Percentiles rank a stretch among this genome's conserved stretches.
These are phyloP conservation scores for Corylus avellana DNA, from an alignment of 306 rosid genomes.

Conservation along the genomic window DNA sequence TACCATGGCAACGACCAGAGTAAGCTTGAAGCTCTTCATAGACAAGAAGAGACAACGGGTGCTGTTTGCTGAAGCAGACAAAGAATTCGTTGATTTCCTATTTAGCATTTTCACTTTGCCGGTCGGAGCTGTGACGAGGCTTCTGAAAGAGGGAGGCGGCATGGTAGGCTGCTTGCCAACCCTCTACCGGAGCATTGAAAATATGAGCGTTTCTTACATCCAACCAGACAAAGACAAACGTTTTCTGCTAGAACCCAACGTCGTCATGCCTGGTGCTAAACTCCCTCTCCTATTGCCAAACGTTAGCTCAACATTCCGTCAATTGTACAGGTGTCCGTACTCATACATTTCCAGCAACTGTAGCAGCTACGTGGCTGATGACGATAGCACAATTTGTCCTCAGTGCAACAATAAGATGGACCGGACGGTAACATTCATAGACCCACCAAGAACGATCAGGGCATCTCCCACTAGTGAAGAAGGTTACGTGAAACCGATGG, in stretches of 20 bases:
- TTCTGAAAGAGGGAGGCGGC: neutral
- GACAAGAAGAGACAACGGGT: constrained; percentile 2
- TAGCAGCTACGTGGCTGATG: neutral
- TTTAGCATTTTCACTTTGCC: constrained; percentile 22
- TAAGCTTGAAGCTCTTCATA: constrained; percentile 22
- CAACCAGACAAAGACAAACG: neutral
- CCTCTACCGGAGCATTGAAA: constrained; percentile 9
- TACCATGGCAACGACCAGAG: neutral
- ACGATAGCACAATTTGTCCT: neutral
- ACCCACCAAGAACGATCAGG: neutral
- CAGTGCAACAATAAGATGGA: accelerated
- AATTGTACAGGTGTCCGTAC: neutral
- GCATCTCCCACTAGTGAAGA: neutral
- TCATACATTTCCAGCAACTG: neutral
- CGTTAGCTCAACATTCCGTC: neutral
- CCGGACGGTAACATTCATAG: neutral
- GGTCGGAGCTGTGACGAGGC: constrained; percentile 13
- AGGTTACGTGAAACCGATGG: constrained; percentile 31
- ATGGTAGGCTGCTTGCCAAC: neutral
- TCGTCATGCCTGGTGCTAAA: neutral
- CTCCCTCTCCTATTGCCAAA: neutral
- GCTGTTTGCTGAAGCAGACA: constrained; percentile 21
- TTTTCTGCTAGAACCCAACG: neutral
- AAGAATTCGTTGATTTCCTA: constrained; percentile 28
- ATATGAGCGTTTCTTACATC: neutral